Evolutionary conservation across 305 asterid genomes (phyloP).

Genomic region (Withania somnifera): DNA sequence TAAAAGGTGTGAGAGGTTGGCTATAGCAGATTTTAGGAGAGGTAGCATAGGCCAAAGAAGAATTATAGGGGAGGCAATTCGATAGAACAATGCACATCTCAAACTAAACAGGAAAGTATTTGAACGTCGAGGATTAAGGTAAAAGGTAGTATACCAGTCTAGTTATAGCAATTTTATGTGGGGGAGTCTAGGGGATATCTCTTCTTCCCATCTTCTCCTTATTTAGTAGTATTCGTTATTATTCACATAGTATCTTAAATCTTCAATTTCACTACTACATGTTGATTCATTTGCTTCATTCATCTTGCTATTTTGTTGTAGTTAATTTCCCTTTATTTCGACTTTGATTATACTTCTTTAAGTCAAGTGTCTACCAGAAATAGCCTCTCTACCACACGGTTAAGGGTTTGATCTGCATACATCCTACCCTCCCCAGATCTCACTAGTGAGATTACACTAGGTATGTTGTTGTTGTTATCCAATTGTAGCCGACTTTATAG

Average conservation of each 20-base stretch:
- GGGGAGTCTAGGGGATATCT: neutral
- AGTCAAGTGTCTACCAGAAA: neutral
- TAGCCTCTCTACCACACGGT: neutral
- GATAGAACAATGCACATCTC: neutral
- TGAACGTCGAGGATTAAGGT: neutral
- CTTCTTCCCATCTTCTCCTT: neutral
- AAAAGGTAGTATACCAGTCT: no score
- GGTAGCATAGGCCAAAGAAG: neutral
- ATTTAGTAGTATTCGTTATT: neutral
- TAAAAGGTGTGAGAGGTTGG: no score
- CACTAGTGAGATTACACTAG: neutral
- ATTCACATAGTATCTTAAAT: neutral
- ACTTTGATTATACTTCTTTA: neutral
- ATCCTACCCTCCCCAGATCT: neutral
- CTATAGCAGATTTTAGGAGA: neutral
- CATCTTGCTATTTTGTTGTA: neutral
- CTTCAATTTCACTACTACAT: neutral
- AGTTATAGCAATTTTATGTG: neutral
- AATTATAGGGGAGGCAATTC: neutral
- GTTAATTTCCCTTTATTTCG: neutral
- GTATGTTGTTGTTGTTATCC: neutral
- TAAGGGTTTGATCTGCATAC: neutral
- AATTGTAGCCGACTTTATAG: neutral
- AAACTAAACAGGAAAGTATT: neutral
- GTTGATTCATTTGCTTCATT: neutral